These are phyloP conservation scores for Nematodospora valgi DNA, from an alignment of 805 yeast species.

Conservation along the genomic window DNA sequence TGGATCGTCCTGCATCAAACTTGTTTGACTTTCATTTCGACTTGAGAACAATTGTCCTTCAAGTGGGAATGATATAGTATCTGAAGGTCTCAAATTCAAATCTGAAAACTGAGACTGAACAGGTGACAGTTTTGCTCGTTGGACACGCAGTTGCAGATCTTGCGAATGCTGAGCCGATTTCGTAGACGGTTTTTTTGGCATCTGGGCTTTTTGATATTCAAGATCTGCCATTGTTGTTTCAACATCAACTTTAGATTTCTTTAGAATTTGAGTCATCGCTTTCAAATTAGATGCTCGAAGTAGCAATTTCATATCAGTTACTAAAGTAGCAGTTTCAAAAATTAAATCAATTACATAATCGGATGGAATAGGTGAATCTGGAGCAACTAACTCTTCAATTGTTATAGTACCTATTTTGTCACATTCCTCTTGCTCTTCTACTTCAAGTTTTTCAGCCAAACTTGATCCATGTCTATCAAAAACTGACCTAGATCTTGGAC, in stretches of 20 bases:
- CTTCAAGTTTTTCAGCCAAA: conserved; percentile 9
- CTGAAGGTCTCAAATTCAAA: background rate
- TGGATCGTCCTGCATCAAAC: background rate
- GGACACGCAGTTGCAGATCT: background rate
- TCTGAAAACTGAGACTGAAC: background rate
- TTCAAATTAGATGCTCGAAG: conserved; percentile 52
- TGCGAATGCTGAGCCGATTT: background rate
- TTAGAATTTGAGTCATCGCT: conserved; percentile 43
- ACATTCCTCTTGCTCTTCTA: conserved; percentile 14
- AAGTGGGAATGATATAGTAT: background rate
- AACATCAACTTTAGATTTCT: conserved; percentile 26
- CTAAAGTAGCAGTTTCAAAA: conserved; percentile 58
- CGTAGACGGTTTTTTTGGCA: background rate
- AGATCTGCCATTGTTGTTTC: conserved; percentile 22
- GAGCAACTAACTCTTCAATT: conserved; percentile 55
- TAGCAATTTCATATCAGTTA: conserved; percentile 63
- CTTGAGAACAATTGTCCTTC: background rate
- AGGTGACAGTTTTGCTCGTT: background rate
- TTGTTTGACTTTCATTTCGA: background rate
- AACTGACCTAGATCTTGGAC: conserved; percentile 34
- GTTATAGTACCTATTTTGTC: conserved; percentile 31
- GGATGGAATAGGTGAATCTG: conserved; percentile 53
- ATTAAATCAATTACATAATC: conserved; percentile 55
- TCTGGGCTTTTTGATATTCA: conserved; percentile 8
- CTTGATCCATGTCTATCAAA: conserved; percentile 26